These are phyloP conservation scores for Trichosporon coremiiforme DNA, from an alignment of 1,284 basidiomycete genomes.

Conservation along the genomic window DNA sequence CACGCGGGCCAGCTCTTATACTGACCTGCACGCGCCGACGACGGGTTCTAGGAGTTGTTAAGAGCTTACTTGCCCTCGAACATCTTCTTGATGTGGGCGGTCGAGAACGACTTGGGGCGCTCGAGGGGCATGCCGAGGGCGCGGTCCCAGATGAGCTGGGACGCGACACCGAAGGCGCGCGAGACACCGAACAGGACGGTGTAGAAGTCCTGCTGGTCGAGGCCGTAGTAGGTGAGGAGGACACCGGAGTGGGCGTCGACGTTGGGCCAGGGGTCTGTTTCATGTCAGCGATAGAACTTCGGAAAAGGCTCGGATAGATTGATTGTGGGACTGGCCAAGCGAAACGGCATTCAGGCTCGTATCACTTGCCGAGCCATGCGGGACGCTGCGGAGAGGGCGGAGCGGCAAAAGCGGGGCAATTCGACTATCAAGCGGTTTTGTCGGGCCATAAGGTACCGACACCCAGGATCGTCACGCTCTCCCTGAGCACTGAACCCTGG, in stretches of 20 bases:
- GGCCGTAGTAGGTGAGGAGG: conserved; percentile 75
- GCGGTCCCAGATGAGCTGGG: conserved; percentile 93
- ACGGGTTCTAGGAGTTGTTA: background rate
- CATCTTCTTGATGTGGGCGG: conserved; percentile 57
- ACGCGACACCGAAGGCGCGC: conserved; percentile 83
- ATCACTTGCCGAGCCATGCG: background rate
- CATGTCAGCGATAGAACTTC: conserved; percentile 3
- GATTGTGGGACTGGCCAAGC: background rate
- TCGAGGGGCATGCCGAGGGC: conserved; percentile 70
- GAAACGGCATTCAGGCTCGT: too few species aligned
- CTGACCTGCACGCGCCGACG: background rate
- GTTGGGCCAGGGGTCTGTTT: conserved; percentile 65
- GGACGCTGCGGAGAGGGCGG: background rate
- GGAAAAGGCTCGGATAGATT: conserved; percentile 14
- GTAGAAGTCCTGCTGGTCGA: conserved; percentile 89
- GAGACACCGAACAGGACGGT: conserved; percentile 97
- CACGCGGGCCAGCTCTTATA: conserved; percentile 7
- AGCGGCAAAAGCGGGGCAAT: conserved; percentile 14
- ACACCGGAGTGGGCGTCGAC: conserved; percentile 97
- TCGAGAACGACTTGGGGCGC: conserved; percentile 59
- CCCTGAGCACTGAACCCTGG: background rate
- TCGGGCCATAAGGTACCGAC: conserved; percentile 8
- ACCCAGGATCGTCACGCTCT: background rate
- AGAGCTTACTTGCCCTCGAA: conserved; percentile 46
- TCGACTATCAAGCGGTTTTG: conserved; percentile 15